Evolutionary conservation across 305 asterid species (phyloP).

Genomic region (Withania somnifera): DNA sequence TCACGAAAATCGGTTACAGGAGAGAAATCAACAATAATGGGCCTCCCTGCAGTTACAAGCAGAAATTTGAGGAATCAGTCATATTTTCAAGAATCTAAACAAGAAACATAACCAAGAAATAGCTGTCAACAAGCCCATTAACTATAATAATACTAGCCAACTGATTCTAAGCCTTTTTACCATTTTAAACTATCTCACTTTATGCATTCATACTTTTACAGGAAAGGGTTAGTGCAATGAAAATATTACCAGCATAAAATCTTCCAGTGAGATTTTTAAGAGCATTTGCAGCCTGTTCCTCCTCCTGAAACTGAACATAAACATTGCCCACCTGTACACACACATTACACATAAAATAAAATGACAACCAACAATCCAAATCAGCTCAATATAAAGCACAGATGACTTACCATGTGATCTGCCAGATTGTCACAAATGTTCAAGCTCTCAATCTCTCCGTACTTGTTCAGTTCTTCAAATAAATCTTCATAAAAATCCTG

Average conservation of each 20-base stretch:
- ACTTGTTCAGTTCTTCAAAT: constrained; percentile 32
- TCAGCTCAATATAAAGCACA: background rate
- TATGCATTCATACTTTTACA: background rate
- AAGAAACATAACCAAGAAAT: background rate
- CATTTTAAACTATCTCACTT: background rate
- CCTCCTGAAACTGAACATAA: constrained; percentile 28
- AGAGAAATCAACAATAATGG: constrained; percentile 34
- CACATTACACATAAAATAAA: background rate
- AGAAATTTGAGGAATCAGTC: background rate
- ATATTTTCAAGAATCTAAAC: background rate
- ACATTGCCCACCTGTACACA: constrained; percentile 25
- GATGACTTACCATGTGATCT: constrained; percentile 27
- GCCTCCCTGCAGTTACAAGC: constrained; percentile 14
- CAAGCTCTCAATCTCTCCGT: constrained; percentile 32
- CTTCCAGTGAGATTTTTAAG: constrained; percentile 26
- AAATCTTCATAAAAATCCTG: constrained; percentile 30
- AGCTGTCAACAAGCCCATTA: background rate
- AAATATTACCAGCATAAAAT: constrained; percentile 19
- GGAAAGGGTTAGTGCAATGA: background rate
- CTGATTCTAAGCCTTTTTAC: background rate
- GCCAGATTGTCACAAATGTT: constrained; percentile 34
- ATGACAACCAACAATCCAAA: background rate
- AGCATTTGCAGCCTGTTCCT: constrained; percentile 31
- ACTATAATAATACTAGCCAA: background rate
- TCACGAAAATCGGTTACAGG: constrained; percentile 31